Evolutionary conservation across 2,329 filamentous ascomycete species (phyloP).

Genomic region (Aspergillus amoenus): DNA sequence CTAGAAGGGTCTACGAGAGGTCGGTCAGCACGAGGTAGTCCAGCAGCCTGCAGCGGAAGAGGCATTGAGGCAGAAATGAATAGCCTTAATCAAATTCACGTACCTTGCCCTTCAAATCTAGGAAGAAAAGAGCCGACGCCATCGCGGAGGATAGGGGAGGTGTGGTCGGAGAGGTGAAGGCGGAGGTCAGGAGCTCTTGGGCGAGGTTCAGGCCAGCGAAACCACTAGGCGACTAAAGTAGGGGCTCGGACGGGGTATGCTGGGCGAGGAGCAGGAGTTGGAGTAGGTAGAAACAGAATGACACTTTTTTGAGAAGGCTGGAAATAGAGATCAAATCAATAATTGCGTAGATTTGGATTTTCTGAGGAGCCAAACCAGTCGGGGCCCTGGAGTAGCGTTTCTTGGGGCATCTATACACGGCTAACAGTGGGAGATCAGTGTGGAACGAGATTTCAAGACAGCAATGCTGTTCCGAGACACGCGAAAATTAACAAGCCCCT

Average conservation of each 20-base stretch:
- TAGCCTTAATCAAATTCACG: slow-evolving; percentile 18
- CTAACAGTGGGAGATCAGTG: background rate
- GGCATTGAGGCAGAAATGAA: slow-evolving; percentile 1
- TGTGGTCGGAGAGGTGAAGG: slow-evolving; percentile 10
- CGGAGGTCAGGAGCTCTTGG: slow-evolving; percentile 18
- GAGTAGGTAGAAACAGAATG: background rate
- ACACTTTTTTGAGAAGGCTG: background rate
- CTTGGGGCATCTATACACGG: slow-evolving; percentile 5
- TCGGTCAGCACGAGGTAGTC: slow-evolving; percentile 18
- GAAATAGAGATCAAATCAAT: background rate
- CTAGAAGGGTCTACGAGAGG: slow-evolving; percentile 77
- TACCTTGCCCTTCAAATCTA: slow-evolving; percentile 99
- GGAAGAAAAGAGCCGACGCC: slow-evolving; percentile 97
- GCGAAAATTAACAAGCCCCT: background rate
- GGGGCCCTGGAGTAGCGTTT: background rate
- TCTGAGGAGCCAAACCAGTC: background rate
- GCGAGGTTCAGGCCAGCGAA: slow-evolving; percentile 23
- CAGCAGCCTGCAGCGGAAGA: slow-evolving; percentile 1
- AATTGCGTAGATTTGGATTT: background rate
- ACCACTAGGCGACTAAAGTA: slow-evolving; percentile 18
- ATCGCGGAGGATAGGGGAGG: slow-evolving; percentile 54
- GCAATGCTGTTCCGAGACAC: background rate
- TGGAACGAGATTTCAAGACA: background rate
- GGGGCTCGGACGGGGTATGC: background rate
- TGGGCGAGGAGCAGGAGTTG: background rate